Evolutionary conservation across 768 basidiomycete genomes (phyloP).

Genomic region (Mycena capillaripes): DNA sequence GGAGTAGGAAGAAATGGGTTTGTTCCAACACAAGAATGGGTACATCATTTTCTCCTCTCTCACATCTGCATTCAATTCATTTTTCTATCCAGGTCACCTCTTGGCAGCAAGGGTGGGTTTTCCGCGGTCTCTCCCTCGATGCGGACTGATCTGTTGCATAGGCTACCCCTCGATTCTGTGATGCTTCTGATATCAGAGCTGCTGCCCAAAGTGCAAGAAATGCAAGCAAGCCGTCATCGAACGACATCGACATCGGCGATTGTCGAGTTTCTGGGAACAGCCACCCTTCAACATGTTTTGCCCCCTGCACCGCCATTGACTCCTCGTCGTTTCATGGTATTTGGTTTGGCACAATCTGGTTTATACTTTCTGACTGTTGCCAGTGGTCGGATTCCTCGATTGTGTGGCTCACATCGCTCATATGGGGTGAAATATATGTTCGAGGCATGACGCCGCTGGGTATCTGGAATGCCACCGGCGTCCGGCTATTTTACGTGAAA

Average conservation of each 20-base stretch:
- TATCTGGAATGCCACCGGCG: slow-evolving; percentile 92
- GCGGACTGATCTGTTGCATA: slow-evolving; percentile 46
- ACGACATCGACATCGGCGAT: slow-evolving; percentile 77
- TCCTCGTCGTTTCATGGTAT: slow-evolving; percentile 85
- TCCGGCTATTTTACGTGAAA: slow-evolving; percentile 92
- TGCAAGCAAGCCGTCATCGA: slow-evolving; percentile 77
- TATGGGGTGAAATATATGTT: slow-evolving; percentile 97
- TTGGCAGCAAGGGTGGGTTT: slow-evolving; percentile 93
- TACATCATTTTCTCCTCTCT: slow-evolving; percentile 49
- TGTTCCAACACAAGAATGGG: slow-evolving; percentile 98
- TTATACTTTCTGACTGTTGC: slow-evolving; percentile 24
- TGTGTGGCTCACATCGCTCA: slow-evolving; percentile 92
- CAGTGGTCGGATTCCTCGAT: slow-evolving; percentile 95
- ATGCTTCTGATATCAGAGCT: slow-evolving; percentile 92
- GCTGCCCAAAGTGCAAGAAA: slow-evolving; percentile 84
- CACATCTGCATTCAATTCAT: neutral
- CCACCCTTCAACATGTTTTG: slow-evolving; percentile 78
- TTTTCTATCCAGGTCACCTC: slow-evolving; percentile 74
- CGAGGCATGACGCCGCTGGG: slow-evolving; percentile 89
- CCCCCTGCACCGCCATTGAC: slow-evolving; percentile 76
- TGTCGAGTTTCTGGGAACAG: slow-evolving; percentile 80
- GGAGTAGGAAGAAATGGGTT: slow-evolving; percentile 93
- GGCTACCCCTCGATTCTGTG: slow-evolving; percentile 90
- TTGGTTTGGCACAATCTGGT: neutral
- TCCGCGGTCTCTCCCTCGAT: slow-evolving; percentile 15